Evolutionary conservation across 176 grass and related monocot genomes (phyloP).

Genomic region (Panicum miliaceum): DNA sequence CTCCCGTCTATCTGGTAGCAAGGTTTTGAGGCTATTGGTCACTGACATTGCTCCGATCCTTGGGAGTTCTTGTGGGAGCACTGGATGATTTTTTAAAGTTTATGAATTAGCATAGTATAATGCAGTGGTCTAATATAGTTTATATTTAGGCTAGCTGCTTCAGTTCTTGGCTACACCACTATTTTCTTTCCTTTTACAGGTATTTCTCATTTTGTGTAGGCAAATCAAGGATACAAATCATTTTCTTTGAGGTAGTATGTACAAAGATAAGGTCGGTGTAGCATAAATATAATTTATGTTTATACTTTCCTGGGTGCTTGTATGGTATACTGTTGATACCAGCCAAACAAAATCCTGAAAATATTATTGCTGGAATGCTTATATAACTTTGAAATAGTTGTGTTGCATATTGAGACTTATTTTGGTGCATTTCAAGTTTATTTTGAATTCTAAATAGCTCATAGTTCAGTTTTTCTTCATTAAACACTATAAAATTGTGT

Average conservation of each 20-base stretch:
- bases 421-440: background rate
- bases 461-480: background rate
- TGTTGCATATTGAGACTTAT: background rate
- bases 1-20: constrained; percentile 42
- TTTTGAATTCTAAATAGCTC: background rate
- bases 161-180: background rate
- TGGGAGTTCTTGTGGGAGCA: constrained; percentile 71
- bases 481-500: background rate
- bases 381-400: background rate
- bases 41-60: constrained; percentile 36
- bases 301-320: background rate
- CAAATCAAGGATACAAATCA: background rate
- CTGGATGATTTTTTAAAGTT: constrained; percentile 7
- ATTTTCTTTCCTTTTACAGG: background rate
- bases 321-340: background rate
- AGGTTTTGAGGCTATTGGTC: constrained; percentile 53
- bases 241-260: background rate
- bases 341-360: background rate
- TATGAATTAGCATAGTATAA: background rate
- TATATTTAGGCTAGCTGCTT: background rate
- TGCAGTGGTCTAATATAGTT: background rate
- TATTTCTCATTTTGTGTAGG: background rate
- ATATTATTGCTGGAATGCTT: background rate
- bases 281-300: background rate
- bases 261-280: background rate